Evolutionary conservation across 2,329 filamentous ascomycete species (phyloP), one percentile per base, ranked within the genome.

Genomic region (Aspergillus bombycis): DNA sequence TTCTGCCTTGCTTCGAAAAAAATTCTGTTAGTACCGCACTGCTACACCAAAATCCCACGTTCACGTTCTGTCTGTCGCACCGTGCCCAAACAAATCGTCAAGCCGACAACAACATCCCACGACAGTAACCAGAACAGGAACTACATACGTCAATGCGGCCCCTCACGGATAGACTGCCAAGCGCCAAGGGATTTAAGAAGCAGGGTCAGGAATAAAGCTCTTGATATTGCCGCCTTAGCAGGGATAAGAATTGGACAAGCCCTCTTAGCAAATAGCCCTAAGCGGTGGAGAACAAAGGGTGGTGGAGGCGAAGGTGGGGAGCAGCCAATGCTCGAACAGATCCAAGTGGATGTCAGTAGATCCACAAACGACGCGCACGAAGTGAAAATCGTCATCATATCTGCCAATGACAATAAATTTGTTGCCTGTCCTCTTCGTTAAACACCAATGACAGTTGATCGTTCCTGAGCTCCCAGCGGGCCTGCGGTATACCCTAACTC

Each of bases 371-470:
- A 55, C 57, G 56, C 60, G 57, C 61, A 36, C 61, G 46, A 38
- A 53, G 45, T 54, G 55, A 58, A 38, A 36, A 65, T 62, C 53
- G 36, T 61, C 63, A 65, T 63, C 52, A 50, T 23, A n/a, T 41
- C 11, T 48, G 28, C n/a, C 57, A 60, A 54, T 60, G 16, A 54
- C 41, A 26, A 41, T 53, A 28, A 41, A 32, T 21, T 41, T n/a
- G 30, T 55, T 38, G 52, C 21, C 34, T 38, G 32, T 23, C 26
- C 52, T 34, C 14, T 38, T 38, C 28, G 34, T 23, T 26, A 38
- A 16, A 55, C 21, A 21, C 52, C 52, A 38, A 55, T 23, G n/a
- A 38, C 34, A 19, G 28, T 12, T 38, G 19, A 28, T 36, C 7
- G 38, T 54, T 16, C 48, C 46, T 41, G 48, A 60, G n/a, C 48